Percentiles rank a stretch among this genome's conserved stretches.
phyloP scores from a whole-genome alignment of 768 basidiomycete species.

The Tephrocybe sp. region DNA sequence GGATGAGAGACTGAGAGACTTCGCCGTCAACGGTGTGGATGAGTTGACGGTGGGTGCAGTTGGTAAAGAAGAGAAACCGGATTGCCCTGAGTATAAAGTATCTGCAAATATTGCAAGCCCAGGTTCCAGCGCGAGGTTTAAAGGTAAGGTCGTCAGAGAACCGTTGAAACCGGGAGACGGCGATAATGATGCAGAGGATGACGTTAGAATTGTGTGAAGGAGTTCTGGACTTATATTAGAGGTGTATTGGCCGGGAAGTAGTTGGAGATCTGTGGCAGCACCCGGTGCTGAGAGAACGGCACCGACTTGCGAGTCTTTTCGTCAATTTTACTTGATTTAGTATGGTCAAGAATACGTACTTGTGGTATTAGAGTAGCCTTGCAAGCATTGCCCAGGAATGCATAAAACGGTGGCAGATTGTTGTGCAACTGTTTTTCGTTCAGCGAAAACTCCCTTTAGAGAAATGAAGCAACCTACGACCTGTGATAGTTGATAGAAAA shows the following conservation, averaged over 20 bases:
- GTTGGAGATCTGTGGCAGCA: constrained; percentile 43
- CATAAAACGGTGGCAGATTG: constrained; percentile 49
- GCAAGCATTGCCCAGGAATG: constrained; percentile 71
- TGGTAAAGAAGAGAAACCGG: constrained; percentile 49
- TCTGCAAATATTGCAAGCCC: constrained; percentile 55
- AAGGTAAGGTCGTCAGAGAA: constrained; percentile 45
- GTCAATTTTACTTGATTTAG: background rate
- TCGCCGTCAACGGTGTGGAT: constrained; percentile 41
- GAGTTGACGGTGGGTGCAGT: constrained; percentile 36
- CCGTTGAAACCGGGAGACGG: constrained; percentile 58
- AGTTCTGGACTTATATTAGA: constrained; percentile 59
- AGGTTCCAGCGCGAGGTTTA: constrained; percentile 54
- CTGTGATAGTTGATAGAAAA: constrained; percentile 3
- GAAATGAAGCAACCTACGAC: constrained; percentile 7
- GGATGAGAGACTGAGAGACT: constrained; percentile 55
- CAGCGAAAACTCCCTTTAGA: background rate
- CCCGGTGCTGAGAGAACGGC: constrained; percentile 53
- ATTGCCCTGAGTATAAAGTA: constrained; percentile 53
- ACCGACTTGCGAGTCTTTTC: constrained; percentile 45
- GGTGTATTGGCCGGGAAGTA: constrained; percentile 65
- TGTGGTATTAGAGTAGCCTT: constrained; percentile 63
- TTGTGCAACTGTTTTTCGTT: constrained; percentile 16
- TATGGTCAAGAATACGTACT: constrained; percentile 27
- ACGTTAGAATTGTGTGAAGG: constrained; percentile 55
- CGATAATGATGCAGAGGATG: constrained; percentile 49